A percentile compares a stretch with the other conserved stretches of the same genome.
Conservation (phyloP, 768 basidiomycete genomes). For the Boletus sp. region DNA sequence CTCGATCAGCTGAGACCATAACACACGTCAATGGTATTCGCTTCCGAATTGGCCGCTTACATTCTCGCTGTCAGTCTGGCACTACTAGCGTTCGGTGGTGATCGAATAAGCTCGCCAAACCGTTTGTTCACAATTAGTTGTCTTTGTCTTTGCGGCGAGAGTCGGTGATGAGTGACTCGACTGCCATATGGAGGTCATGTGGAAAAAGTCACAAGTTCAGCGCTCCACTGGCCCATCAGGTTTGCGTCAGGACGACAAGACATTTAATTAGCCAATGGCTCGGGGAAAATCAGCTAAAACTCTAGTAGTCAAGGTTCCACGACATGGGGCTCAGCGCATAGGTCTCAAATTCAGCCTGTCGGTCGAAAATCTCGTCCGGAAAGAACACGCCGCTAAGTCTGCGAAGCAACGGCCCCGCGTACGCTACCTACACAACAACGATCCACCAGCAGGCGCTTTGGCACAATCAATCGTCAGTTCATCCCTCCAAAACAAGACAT, state of each 20-base stretch:
- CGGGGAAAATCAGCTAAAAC: conserved; percentile 50
- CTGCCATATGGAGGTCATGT: conserved; percentile 14
- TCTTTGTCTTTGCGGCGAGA: background rate
- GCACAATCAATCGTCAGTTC: conserved; percentile 64
- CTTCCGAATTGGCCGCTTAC: conserved; percentile 1
- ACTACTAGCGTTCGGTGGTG: no score
- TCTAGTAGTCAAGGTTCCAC: conserved; percentile 66
- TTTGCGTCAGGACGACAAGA: background rate
- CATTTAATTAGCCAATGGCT: conserved; percentile 18
- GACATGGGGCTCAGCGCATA: conserved; percentile 73
- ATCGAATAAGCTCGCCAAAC: no score
- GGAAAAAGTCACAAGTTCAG: background rate
- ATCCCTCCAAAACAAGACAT: background rate
- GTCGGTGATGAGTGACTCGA: background rate
- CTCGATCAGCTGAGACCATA: conserved; percentile 11
- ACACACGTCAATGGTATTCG: conserved; percentile 7
- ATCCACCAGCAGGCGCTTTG: conserved; percentile 42
- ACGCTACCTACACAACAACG: conserved; percentile 57
- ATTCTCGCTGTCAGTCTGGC: background rate
- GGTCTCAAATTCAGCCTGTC: conserved; percentile 60
- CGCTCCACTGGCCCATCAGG: background rate
- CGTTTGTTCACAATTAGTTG: background rate
- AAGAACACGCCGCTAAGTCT: conserved; percentile 50
- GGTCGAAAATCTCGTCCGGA: conserved; percentile 54
- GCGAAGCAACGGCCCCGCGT: conserved; percentile 32